Evolutionary conservation across 2,329 filamentous ascomycete genomes (phyloP).

Genomic region (Hansfordia pulvinata): DNA sequence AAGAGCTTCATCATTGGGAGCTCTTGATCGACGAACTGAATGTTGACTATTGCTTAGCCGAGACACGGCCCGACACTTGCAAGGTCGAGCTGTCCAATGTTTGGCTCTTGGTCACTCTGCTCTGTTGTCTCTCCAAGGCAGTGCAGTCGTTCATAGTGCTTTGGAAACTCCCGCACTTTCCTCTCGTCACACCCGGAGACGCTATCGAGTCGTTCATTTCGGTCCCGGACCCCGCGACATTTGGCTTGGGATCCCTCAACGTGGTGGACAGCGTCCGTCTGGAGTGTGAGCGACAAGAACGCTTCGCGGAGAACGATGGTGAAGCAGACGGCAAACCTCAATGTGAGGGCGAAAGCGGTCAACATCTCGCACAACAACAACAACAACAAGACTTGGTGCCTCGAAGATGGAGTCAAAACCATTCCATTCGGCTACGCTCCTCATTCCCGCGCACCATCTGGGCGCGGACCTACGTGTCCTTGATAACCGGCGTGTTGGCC

Average conservation of each 20-base stretch:
- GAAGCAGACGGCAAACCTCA: too few species aligned
- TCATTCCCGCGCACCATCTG: too few species aligned
- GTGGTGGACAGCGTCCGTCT: conserved; percentile 1
- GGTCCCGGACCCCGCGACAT: conserved; percentile 3
- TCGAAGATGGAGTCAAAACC: too few species aligned
- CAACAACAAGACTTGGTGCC: too few species aligned
- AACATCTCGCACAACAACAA: too few species aligned
- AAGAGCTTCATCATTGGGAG: too few species aligned
- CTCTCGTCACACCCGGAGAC: conserved; percentile 6
- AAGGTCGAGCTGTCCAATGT: conserved; percentile 4
- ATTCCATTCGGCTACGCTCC: too few species aligned
- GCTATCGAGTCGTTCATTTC: conserved; percentile 7
- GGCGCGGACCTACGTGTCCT: too few species aligned
- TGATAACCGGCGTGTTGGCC: too few species aligned
- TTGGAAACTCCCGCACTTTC: conserved; percentile 1
- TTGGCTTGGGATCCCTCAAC: conserved; percentile 3
- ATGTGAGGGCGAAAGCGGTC: too few species aligned
- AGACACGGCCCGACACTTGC: conserved; percentile 2
- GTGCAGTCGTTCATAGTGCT: conserved; percentile 1
- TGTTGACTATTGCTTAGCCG: conserved; percentile 2
- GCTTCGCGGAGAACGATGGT: too few species aligned
- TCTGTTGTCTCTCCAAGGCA: conserved; percentile 2
- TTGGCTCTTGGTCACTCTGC: conserved; percentile 1
- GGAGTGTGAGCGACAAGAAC: too few species aligned
- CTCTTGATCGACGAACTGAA: not conserved